A percentile compares a stretch with the other conserved stretches of the same genome.
These are phyloP conservation scores for Corchorus capsularis DNA, from an alignment of 345 rosid genomes.

Conservation along the genomic window DNA sequence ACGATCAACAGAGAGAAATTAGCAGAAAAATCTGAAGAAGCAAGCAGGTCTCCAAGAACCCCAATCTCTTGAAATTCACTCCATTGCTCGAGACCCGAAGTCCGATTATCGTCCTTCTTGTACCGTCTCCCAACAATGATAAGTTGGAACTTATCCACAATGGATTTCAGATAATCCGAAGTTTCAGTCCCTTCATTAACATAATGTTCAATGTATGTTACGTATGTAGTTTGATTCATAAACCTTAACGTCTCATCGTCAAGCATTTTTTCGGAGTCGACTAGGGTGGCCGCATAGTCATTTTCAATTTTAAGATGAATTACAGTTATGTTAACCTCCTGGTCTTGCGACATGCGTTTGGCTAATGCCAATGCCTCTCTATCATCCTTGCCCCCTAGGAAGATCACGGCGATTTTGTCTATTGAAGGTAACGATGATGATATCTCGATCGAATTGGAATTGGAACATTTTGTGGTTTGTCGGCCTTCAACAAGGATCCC, in stretches of 20 bases:
- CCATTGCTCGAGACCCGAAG: slow-evolving; percentile 17
- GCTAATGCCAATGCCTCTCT: slow-evolving; percentile 40
- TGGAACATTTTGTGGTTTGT: slow-evolving; percentile 8
- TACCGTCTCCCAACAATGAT: slow-evolving; percentile 33
- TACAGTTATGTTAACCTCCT: slow-evolving; percentile 21
- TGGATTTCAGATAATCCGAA: slow-evolving; percentile 9
- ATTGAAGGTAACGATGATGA: not conserved
- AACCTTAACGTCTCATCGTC: slow-evolving; percentile 19
- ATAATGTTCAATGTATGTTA: slow-evolving; percentile 7
- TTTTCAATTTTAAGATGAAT: slow-evolving; percentile 12
- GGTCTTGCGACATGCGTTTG: slow-evolving; percentile 26
- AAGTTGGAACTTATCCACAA: slow-evolving; percentile 22
- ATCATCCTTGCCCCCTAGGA: slow-evolving; percentile 44
- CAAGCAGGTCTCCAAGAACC: slow-evolving; percentile 30
- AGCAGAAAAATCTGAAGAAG: slow-evolving; percentile 25
- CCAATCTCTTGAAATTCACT: slow-evolving; percentile 38
- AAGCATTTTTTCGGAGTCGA: not conserved
- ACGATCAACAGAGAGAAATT: slow-evolving; percentile 34
- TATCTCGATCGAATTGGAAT: not conserved
- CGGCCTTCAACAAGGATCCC: slow-evolving; percentile 36
- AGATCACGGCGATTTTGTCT: slow-evolving; percentile 15
- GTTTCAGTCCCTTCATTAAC: slow-evolving; percentile 25
- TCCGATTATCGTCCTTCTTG: slow-evolving; percentile 8
- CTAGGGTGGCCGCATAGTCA: not conserved
- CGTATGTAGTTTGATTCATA: not conserved